Percentiles rank a stretch among this genome's conserved stretches.
These are phyloP conservation scores for Colletotrichum sublineola DNA, from an alignment of 2,329 filamentous ascomycete genomes.

Conservation along the genomic window DNA sequence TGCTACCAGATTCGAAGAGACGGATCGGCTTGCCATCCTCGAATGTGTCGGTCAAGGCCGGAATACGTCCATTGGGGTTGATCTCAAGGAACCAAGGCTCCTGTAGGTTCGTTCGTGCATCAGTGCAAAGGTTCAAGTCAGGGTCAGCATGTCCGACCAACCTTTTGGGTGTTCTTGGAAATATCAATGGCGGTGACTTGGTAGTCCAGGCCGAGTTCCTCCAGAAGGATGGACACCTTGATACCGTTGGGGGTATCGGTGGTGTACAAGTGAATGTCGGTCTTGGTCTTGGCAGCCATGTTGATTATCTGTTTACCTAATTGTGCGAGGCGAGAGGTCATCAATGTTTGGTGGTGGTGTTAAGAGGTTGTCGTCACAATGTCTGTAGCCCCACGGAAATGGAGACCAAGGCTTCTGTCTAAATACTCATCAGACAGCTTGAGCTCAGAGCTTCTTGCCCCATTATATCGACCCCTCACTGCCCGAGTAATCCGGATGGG, in stretches of 20 bases:
- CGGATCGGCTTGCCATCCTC: slow-evolving; percentile 79
- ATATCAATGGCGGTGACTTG: slow-evolving; percentile 79
- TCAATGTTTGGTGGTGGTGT: slow-evolving; percentile 5
- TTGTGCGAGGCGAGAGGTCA: slow-evolving; percentile 33
- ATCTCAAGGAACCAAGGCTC: slow-evolving; percentile 90
- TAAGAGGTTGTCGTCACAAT: not conserved
- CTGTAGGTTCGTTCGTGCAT: slow-evolving; percentile 42
- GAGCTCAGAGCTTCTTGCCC: not conserved
- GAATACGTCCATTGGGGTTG: slow-evolving; percentile 94
- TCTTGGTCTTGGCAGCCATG: slow-evolving; percentile 58
- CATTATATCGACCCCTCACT: slow-evolving; percentile 28
- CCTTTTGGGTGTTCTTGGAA: slow-evolving; percentile 65
- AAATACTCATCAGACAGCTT: slow-evolving; percentile 31
- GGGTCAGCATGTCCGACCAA: slow-evolving; percentile 25
- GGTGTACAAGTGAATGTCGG: slow-evolving; percentile 86
- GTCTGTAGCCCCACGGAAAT: not conserved
- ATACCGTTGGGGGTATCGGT: slow-evolving; percentile 88
- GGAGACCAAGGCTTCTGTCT: slow-evolving; percentile 6
- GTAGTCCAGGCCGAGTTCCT: slow-evolving; percentile 88
- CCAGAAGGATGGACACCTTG: slow-evolving; percentile 88
- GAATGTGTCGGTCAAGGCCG: slow-evolving; percentile 85
- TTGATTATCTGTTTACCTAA: slow-evolving; percentile 46
- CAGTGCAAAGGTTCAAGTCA: not conserved
- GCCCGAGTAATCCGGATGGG: slow-evolving; percentile 12
- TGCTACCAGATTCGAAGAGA: slow-evolving; percentile 86